phyloP scores from a whole-genome alignment of 352 stramenopile genomes.

The Albugo laibachii region DNA sequence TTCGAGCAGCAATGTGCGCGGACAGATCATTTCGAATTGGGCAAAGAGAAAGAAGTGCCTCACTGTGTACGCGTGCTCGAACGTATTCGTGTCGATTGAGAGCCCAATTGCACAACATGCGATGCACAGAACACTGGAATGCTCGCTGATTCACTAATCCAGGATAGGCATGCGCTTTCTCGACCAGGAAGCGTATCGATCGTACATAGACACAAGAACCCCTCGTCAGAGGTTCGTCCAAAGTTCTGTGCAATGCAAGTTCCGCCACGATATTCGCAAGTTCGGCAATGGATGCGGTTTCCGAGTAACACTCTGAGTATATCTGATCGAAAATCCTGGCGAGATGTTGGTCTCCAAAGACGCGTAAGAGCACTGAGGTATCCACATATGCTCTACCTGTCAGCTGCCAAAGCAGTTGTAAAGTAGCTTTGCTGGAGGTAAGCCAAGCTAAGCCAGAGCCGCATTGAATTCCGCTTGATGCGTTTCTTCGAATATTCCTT shows the following conservation, averaged over 20 bases:
- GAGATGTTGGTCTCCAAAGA: conserved; percentile 29
- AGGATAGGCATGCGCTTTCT: conserved; percentile 8
- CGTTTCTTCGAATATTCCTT: conserved; percentile 11
- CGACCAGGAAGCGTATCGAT: conserved; percentile 16
- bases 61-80: no score
- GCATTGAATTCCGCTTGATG: not conserved
- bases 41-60: no score
- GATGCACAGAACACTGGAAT: conserved; percentile 26
- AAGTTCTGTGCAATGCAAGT: conserved; percentile 13
- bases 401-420: conserved; percentile 40
- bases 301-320: conserved; percentile 28
- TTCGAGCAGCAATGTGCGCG: no score
- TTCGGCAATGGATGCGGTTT: conserved; percentile 23
- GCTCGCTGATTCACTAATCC: conserved; percentile 14
- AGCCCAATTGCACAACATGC: conserved; percentile 16
- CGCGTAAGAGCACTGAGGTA: conserved; percentile 19
- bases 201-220: conserved; percentile 10
- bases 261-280: conserved; percentile 27
- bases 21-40: no score
- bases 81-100: no score
- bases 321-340: conserved; percentile 24
- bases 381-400: conserved; percentile 35
- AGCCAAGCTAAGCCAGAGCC: conserved; percentile 24
- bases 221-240: not conserved
- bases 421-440: conserved; percentile 28